phyloP scores from a whole-genome alignment of 1,139 yeast genomes.

The Eremothecium cymbalariae region DNA sequence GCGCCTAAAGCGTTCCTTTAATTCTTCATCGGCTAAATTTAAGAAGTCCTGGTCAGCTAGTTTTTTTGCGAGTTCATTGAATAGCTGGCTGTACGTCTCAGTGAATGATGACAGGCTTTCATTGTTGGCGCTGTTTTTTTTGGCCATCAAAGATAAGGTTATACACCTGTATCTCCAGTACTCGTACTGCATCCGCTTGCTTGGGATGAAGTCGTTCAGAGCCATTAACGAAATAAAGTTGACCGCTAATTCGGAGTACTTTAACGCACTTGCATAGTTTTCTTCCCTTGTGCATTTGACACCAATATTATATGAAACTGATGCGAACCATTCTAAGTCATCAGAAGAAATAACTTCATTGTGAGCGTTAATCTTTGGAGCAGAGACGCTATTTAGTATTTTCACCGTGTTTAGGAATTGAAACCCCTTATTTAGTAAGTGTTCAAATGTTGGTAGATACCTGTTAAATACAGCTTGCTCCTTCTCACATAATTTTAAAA shows the following conservation, averaged over 20 bases:
- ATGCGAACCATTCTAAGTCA: constrained; percentile 28
- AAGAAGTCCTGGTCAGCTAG: background rate
- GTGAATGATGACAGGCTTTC: background rate
- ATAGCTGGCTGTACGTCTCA: background rate
- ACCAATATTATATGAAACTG: constrained; percentile 21
- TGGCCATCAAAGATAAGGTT: background rate
- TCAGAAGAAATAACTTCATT: constrained; percentile 15
- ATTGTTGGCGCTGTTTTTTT: background rate
- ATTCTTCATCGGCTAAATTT: background rate
- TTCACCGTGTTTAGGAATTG: constrained; percentile 11
- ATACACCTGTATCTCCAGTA: constrained; percentile 19
- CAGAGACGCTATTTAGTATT: constrained; percentile 4
- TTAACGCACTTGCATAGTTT: background rate
- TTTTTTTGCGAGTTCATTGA: background rate
- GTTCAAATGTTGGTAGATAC: constrained; percentile 11
- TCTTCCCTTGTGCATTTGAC: constrained; percentile 13
- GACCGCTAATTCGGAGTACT: constrained; percentile 11
- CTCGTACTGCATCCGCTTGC: constrained; percentile 15
- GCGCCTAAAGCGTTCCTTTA: background rate
- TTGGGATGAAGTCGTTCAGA: constrained; percentile 14
- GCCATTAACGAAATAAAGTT: constrained; percentile 18
- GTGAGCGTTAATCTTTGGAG: background rate
- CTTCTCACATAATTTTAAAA: constrained; percentile 19
- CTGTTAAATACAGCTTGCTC: constrained; percentile 6
- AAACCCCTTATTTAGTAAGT: constrained; percentile 13